phyloP scores from a whole-genome alignment of 1,139 yeast species.

The Taphrina sp. region DNA sequence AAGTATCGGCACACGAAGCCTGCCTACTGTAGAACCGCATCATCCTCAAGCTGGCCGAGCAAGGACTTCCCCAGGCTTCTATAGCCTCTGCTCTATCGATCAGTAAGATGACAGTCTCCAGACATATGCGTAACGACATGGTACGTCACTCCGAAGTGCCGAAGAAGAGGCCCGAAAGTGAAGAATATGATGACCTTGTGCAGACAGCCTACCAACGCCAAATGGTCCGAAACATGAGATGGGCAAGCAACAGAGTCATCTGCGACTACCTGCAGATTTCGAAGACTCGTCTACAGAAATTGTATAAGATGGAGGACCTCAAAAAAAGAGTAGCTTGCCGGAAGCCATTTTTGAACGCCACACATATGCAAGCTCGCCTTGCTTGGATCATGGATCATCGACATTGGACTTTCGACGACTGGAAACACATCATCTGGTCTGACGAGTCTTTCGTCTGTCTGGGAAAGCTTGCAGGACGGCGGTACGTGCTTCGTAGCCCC shows the following conservation, averaged over 20 bases:
- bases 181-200: no score
- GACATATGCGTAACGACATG: no score
- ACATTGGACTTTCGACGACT: background rate
- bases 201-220: background rate
- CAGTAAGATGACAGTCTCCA: no score
- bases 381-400: background rate
- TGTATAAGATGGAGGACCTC: background rate
- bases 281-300: background rate
- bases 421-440: slow-evolving; percentile 2
- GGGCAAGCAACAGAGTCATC: background rate
- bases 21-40: no score
- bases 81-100: no score
- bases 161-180: no score
- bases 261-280: background rate
- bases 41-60: no score
- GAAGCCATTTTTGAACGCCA: background rate
- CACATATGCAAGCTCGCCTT: background rate
- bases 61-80: no score
- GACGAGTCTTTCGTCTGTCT: slow-evolving; percentile 8
- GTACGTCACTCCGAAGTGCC: no score
- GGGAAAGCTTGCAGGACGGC: slow-evolving; percentile 1
- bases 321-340: background rate
- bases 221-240: background rate
- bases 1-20: no score
- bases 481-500: background rate